Evolutionary conservation across 2,329 filamentous ascomycete species (phyloP), one percentile per base, ranked within the genome.

Genomic region (Mycosphaerelloides madeirae): DNA sequence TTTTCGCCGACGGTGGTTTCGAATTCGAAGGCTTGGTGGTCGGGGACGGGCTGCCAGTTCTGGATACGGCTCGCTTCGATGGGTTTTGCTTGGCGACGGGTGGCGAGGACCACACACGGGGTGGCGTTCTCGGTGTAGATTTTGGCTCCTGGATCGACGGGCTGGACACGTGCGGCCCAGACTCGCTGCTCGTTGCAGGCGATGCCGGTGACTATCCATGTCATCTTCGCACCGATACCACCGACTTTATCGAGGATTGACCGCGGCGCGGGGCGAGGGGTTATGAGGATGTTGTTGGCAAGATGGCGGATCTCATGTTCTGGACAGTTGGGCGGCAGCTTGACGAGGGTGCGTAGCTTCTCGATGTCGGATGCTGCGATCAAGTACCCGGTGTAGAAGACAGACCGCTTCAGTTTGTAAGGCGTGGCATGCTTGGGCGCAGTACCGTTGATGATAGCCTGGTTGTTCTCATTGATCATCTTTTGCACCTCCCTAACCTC

Each of bases 341-440:
- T 67, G 22, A 83, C 80, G n/a, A 95, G 75, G 5, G 78, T 76
- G 44, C 86, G 77, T 29, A 97, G 73, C 43, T 78, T 80, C 59
- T 85, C 79, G 2, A 83, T 84, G 64, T 93, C 87, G 19, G 78
- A 73, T 37, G 80, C 74, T 31, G 75, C 75, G 53, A 98, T 83
- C 67, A 95, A 80, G 67, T 98, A 97, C 38, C 87, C 88, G 1
- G 93, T 96, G 68, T 91, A 96, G 67, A 89, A 88, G 38, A 95
- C 84, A 1, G 82, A 87, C 63, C 90, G 90, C 65, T 87, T 88
- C 63, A 98, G 87, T 55, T 79, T 76, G 48, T 93, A 69, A 1
- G 70, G 74, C 35, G 69, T 67, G 28, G 71, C 67, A 36, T 67
- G 67, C 8, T 64, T 62, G 1, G 73, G 72, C 31, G 70, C 72